These are phyloP conservation scores for Penicillium desertorum DNA, from an alignment of 495 filamentous ascomycete genomes.

Conservation along the genomic window DNA sequence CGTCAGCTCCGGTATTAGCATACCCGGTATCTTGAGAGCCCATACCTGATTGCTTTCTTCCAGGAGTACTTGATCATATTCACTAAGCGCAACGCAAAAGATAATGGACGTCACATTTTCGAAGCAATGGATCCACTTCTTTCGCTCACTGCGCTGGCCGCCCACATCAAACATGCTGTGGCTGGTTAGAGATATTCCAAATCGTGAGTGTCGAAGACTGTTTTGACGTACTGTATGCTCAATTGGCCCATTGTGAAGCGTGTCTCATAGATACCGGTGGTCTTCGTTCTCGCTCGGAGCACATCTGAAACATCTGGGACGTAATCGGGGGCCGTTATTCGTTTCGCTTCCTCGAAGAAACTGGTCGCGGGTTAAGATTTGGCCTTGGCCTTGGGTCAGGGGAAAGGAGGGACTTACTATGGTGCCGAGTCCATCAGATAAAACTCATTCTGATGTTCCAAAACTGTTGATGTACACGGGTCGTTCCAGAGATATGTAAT, in stretches of 20 bases:
- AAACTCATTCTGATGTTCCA: conserved; percentile 96
- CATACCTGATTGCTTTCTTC: conserved; percentile 95
- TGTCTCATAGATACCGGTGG: conserved; percentile 99
- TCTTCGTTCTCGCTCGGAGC: conserved; percentile 92
- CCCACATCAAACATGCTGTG: conserved; percentile 98
- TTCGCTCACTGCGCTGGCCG: conserved; percentile 92
- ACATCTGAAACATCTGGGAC: conserved; percentile 91
- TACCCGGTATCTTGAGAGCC: not conserved
- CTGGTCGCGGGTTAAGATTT: conserved; percentile 43
- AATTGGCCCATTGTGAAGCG: conserved; percentile 96
- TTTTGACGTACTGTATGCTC: conserved; percentile 87
- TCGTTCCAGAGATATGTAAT: conserved; percentile 89
- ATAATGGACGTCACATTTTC: conserved; percentile 99
- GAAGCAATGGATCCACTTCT: conserved; percentile 99
- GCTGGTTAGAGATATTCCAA: conserved; percentile 16
- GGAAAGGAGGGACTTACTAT: conserved; percentile 64
- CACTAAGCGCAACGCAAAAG: conserved; percentile 96
- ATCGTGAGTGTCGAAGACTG: not conserved
- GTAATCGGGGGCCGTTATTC: conserved; percentile 84
- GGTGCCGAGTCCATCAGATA: conserved; percentile 99
- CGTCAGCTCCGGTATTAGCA: conserved; percentile 5
- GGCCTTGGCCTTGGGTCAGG: not conserved
- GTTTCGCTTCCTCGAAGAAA: conserved; percentile 89
- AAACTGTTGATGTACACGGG: conserved; percentile 73
- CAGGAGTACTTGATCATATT: conserved; percentile 95